phyloP scores from a whole-genome alignment of 108 stramenopile species.

The Nitzschia palea region DNA sequence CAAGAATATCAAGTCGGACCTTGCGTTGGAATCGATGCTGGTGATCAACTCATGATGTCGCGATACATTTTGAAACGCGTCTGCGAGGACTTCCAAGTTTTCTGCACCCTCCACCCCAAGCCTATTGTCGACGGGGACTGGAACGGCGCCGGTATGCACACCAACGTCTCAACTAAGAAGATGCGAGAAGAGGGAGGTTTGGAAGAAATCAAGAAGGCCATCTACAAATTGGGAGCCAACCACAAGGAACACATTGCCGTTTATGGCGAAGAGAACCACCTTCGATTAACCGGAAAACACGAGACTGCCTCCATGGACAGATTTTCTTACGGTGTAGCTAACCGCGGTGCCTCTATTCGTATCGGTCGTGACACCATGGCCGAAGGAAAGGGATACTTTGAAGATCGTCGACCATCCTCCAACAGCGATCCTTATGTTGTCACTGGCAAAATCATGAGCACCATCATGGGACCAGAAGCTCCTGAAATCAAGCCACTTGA shows the following conservation, averaged over 20 bases:
- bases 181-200: constrained; percentile 96
- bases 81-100: constrained; percentile 97
- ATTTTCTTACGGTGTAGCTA: constrained; percentile 96
- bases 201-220: constrained; percentile 91
- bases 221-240: constrained; percentile 95
- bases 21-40: constrained; percentile 96
- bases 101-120: constrained; percentile 96
- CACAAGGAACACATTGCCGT: constrained; percentile 96
- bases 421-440: constrained; percentile 98
- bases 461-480: constrained; percentile 85
- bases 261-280: constrained; percentile 98
- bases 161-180: constrained; percentile 94
- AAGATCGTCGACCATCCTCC: constrained; percentile 97
- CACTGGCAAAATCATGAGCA: constrained; percentile 94
- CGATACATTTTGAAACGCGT: constrained; percentile 97
- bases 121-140: constrained; percentile 97
- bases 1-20: constrained; percentile 99
- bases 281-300: constrained; percentile 93
- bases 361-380: constrained; percentile 92
- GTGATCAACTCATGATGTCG: constrained; percentile 96
- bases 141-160: constrained; percentile 99
- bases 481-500: constrained; percentile 67
- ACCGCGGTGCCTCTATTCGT: constrained; percentile 95
- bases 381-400: constrained; percentile 96
- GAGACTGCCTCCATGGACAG: constrained; percentile 94